Conservation (phyloP, 2,329 filamentous ascomycete species). For the Lasiodiplodia theobromae region DNA sequence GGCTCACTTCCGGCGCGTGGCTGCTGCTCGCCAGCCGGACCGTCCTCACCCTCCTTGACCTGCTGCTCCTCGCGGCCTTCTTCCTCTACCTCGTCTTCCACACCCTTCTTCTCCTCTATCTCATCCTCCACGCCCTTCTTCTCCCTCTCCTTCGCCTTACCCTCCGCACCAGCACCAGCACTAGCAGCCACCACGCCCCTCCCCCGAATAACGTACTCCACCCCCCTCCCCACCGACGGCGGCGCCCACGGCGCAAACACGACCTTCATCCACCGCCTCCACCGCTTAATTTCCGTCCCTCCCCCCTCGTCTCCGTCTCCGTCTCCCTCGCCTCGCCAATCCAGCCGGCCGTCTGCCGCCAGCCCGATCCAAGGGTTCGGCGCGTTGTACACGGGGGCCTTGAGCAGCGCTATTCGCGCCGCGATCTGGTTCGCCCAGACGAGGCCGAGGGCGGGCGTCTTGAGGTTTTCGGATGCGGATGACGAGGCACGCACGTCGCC, state of each 20-base stretch:
- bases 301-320: constrained; percentile 37
- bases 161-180: background rate
- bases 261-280: constrained; percentile 82
- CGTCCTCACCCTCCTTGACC: background rate
- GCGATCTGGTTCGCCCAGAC: constrained; percentile 92
- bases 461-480: constrained; percentile 54
- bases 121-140: background rate
- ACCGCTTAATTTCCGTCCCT: constrained; percentile 58
- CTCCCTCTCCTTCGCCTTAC: background rate
- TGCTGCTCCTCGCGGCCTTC: background rate
- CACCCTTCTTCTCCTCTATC: background rate
- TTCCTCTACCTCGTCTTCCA: background rate
- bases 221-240: constrained; percentile 59
- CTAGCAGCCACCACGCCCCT: constrained; percentile 56
- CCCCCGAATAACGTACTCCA: constrained; percentile 78
- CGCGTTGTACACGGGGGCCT: constrained; percentile 62
- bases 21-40: background rate
- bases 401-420: constrained; percentile 80
- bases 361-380: constrained; percentile 45
- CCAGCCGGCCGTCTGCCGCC: constrained; percentile 46
- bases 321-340: constrained; percentile 47
- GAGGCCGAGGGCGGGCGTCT: constrained; percentile 86
- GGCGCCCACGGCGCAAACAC: constrained; percentile 84
- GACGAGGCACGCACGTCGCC: constrained; percentile 42
- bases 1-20: too few species aligned